Conservation (phyloP, 2,329 filamentous ascomycete species). For the Biscogniauxia marginata region DNA sequence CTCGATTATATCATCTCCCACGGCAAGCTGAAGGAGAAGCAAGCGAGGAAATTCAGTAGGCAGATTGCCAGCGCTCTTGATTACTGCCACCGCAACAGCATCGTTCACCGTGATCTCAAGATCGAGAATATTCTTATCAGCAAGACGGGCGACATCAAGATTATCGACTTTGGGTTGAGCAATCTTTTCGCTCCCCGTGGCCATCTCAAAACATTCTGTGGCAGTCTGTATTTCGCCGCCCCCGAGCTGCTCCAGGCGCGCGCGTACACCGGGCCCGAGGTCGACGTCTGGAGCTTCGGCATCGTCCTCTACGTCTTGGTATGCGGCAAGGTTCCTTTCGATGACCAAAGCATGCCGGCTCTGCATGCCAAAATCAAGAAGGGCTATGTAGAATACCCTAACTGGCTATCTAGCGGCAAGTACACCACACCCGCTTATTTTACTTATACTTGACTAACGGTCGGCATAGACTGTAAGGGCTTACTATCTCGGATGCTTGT, state of each 20-base stretch:
- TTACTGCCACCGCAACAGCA: slow-evolving; percentile 97
- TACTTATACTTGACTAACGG: slow-evolving; percentile 35
- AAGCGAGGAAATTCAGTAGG: slow-evolving; percentile 93
- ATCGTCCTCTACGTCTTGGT: slow-evolving; percentile 97
- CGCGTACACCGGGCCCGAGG: slow-evolving; percentile 93
- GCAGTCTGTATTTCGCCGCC: slow-evolving; percentile 95
- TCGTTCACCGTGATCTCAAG: slow-evolving; percentile 95
- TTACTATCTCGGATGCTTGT: slow-evolving; percentile 94
- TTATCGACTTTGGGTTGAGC: slow-evolving; percentile 97
- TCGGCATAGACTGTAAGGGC: slow-evolving; percentile 76
- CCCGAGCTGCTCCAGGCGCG: slow-evolving; percentile 91
- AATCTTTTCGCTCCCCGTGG: slow-evolving; percentile 87
- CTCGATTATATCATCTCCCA: slow-evolving; percentile 99
- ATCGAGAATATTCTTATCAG: slow-evolving; percentile 99
- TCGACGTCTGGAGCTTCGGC: slow-evolving; percentile 98
- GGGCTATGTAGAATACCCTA: slow-evolving; percentile 91
- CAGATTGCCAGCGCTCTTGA: slow-evolving; percentile 96
- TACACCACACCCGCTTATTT: slow-evolving; percentile 12
- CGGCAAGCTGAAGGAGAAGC: slow-evolving; percentile 95
- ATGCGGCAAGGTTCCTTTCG: slow-evolving; percentile 96
- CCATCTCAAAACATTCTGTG: slow-evolving; percentile 94
- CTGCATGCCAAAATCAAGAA: slow-evolving; percentile 99
- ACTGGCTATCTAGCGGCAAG: slow-evolving; percentile 85
- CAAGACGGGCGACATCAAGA: slow-evolving; percentile 98
- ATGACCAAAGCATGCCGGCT: slow-evolving; percentile 98